These are phyloP conservation scores for Cubamyces sp. DNA, from an alignment of 768 basidiomycete genomes.

Conservation along the genomic window DNA sequence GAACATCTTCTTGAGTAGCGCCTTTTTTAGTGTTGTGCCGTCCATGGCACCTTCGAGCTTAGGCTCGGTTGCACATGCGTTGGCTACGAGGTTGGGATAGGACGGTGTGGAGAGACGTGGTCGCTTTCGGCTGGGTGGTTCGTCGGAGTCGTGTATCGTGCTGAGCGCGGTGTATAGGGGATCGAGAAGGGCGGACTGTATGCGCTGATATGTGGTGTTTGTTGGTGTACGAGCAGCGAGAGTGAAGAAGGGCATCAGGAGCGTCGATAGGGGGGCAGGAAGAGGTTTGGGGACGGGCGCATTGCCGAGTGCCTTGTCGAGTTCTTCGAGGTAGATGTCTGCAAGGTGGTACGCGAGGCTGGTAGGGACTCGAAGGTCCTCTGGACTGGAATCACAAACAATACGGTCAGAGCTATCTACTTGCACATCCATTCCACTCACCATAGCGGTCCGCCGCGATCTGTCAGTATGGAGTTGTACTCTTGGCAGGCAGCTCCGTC, in stretches of 20 bases:
- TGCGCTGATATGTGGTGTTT: slow-evolving; percentile 69
- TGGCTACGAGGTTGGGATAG: slow-evolving; percentile 53
- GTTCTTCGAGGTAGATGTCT: slow-evolving; percentile 89
- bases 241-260: slow-evolving; percentile 71
- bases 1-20: slow-evolving; percentile 67
- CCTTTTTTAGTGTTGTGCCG: slow-evolving; percentile 48
- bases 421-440: slow-evolving; percentile 39
- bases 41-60: slow-evolving; percentile 42
- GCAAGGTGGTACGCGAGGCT: slow-evolving; percentile 85
- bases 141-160: slow-evolving; percentile 40
- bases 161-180: slow-evolving; percentile 67
- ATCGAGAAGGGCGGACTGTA: slow-evolving; percentile 67
- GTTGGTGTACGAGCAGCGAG: slow-evolving; percentile 72
- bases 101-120: slow-evolving; percentile 43
- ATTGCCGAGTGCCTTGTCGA: slow-evolving; percentile 64
- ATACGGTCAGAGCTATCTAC: neutral
- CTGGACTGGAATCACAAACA: slow-evolving; percentile 48
- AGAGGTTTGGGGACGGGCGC: slow-evolving; percentile 33
- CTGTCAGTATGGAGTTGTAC: slow-evolving; percentile 70
- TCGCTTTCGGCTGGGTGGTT: slow-evolving; percentile 51
- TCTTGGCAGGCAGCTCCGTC: slow-evolving; percentile 52
- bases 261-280: slow-evolving; percentile 53
- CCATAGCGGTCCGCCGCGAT: slow-evolving; percentile 84
- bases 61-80: slow-evolving; percentile 55
- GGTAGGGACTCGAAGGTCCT: slow-evolving; percentile 72